Base-by-base conservation (phyloP, 352 stramenopile genomes). In the Phytopythium sindhum region DNA sequence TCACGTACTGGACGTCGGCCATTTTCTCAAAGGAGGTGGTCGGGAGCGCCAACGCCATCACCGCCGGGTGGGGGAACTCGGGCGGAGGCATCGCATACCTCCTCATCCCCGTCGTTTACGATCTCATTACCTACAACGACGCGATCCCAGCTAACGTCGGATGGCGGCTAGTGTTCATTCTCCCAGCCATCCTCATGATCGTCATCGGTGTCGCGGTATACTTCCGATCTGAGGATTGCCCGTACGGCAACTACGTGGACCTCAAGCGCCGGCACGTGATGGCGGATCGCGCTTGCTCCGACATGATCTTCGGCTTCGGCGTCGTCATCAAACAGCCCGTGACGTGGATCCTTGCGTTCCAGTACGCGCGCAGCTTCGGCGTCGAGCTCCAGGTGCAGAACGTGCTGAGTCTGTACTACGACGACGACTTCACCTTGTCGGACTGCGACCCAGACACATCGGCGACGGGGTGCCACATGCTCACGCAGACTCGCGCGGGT, bases 311-410 rank as follows among this genome's bases (percentile, higher is more conserved):
- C 24, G 68, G 62, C 2, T 77, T 75, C 41, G 74, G 58, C 67
- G 85, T 67, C 19, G 91, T 75, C 1, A 50, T 60, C 7, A 63
- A 65, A 23, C 63, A 65, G 2, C 71, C 76, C 0, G 93, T 94
- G 60, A 89, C 84, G 21, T 98, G 91, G 91, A 69, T 98, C 54
- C 74, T 98, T 33, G 90, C 90, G 45, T 72, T 97, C 62, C 88
- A 97, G 65, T 98, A 98, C 58, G 93, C 86, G 2, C 90, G 81
- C 61, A 97, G 86, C 78, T 98, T 98, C 61, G 94, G 94, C 50
- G 84, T 98, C 52, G 94, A 98, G 69, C 73, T 98, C 8, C 96
- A 95, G 68, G 89, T 98, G 60, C 96, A 98, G 80, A 98, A 98
- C 69, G 88, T 91, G 41, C 82, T 93, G 48, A 90, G 88, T 41